Conservation (phyloP, 495 filamentous ascomycete species). For the Glutinoglossum americanum region DNA sequence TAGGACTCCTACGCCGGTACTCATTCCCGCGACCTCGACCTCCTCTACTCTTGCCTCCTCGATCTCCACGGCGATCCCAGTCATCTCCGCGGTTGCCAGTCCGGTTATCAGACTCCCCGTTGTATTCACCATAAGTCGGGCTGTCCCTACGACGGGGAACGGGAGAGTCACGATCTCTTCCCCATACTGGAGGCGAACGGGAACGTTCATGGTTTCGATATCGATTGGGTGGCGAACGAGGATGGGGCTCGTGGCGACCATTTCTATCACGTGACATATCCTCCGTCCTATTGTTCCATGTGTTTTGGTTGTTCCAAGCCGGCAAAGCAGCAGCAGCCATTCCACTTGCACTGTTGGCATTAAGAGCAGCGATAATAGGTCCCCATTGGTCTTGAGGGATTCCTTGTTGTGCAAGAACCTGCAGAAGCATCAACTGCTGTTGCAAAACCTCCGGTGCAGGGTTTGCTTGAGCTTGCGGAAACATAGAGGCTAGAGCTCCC, state of each 20-base stretch:
- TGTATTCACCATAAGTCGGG: constrained; percentile 49
- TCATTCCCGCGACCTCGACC: constrained; percentile 35
- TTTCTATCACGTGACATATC: constrained; percentile 37
- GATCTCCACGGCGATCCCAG: constrained; percentile 24
- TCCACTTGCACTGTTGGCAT: constrained; percentile 11
- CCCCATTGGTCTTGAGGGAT: constrained; percentile 40
- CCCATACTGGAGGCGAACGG: constrained; percentile 36
- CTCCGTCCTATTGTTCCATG: constrained; percentile 22
- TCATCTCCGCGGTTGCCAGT: constrained; percentile 26
- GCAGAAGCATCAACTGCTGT: constrained; percentile 40
- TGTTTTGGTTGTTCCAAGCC: constrained; percentile 7
- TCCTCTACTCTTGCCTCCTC: constrained; percentile 8
- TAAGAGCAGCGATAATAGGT: constrained; percentile 22
- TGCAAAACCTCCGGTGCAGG: constrained; percentile 17
- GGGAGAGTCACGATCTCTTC: constrained; percentile 37
- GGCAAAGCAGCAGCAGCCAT: constrained; percentile 3
- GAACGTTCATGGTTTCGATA: constrained; percentile 50
- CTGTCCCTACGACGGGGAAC: constrained; percentile 40
- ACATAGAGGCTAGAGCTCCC: constrained; percentile 21
- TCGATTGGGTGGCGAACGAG: constrained; percentile 33
- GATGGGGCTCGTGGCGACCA: constrained; percentile 27
- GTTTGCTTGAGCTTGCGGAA: constrained; percentile 9
- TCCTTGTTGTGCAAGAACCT: constrained; percentile 34
- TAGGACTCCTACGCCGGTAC: constrained; percentile 72
- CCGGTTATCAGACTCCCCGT: constrained; percentile 35